Evolutionary conservation across 1,139 yeast species (phyloP), one percentile per base, ranked within the genome.

Genomic region (Pichia sp.): DNA sequence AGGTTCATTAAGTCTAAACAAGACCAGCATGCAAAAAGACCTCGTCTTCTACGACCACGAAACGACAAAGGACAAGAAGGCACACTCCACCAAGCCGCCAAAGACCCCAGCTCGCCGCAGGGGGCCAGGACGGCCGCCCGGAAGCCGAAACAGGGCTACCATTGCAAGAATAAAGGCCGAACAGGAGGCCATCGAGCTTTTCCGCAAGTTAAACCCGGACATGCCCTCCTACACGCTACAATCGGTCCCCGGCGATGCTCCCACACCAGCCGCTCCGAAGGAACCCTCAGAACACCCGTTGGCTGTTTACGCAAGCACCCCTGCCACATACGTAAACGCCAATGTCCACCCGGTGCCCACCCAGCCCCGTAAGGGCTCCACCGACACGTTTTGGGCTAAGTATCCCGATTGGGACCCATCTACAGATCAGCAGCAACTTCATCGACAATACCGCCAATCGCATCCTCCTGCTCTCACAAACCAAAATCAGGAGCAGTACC

Each of bases 71-170:
- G 40, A 36, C 15, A 36, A 36, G 40, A 36, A 36, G 15, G 4
- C 40, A 5, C 15, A 15, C 40, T 36, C 40, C n/a, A 42, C 45
- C 13, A 26, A 42, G 16, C 8, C 8, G 8, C 26, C 45, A 10
- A 42, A 42, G 29, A 13, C 8, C 7, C 45, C 15, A 16, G 30
- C 13, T n/a, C 45, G 45, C 30, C 45, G 59, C 54, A 54, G 57
- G 31, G 56, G 57, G 1, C 59, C 59, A 1, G 59, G 59, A n/a
- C 49, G 59, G 29, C 59, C 59, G 2, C 56, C 55, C 6, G 58
- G 59, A 10, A 50, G 54, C 29, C 13, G 55, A 8, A 57, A 57
- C 30, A 48, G 54, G 4, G 50, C 58, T 2, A 57, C 59, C 1
- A 52, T 57, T 41, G 55, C 54, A 5, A 42, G 59, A 26, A 38